phyloP scores from a whole-genome alignment of 306 rosid genomes.

The Amphicarpaea edgeworthii region DNA sequence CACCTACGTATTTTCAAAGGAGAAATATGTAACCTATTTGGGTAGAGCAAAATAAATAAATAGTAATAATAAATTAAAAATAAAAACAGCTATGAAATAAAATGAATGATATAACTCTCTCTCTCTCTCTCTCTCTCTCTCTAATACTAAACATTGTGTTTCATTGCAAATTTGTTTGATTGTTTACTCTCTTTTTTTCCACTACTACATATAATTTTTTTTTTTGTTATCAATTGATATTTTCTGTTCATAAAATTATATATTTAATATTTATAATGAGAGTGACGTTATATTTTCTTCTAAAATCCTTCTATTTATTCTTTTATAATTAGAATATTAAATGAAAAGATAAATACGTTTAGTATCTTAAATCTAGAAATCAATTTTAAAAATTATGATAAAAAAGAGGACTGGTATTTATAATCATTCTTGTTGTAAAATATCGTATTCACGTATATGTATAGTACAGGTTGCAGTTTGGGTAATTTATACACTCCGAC shows the following conservation, averaged over 20 bases:
- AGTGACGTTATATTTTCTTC: neutral
- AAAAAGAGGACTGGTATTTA: neutral
- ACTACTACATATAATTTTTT: neutral
- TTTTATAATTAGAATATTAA: neutral
- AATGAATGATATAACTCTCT: too few species aligned
- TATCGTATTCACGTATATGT: neutral
- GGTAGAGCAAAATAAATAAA: too few species aligned
- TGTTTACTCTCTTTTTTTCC: neutral
- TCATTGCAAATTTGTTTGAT: too few species aligned
- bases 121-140: too few species aligned
- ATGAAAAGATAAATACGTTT: neutral
- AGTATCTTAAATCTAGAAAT: too few species aligned
- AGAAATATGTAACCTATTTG: too few species aligned
- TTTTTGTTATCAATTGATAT: neutral
- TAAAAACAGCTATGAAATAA: too few species aligned
- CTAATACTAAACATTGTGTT: too few species aligned
- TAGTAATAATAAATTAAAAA: too few species aligned
- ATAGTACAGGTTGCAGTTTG: neutral
- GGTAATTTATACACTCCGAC: neutral
- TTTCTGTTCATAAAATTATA: neutral
- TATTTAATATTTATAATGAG: neutral
- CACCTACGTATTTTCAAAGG: too few species aligned
- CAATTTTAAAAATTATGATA: too few species aligned
- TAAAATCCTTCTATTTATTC: neutral
- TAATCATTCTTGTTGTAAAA: neutral